These are phyloP conservation scores for Dendrobium catenatum DNA, from an alignment of 106 monocot genomes.

Conservation along the genomic window DNA sequence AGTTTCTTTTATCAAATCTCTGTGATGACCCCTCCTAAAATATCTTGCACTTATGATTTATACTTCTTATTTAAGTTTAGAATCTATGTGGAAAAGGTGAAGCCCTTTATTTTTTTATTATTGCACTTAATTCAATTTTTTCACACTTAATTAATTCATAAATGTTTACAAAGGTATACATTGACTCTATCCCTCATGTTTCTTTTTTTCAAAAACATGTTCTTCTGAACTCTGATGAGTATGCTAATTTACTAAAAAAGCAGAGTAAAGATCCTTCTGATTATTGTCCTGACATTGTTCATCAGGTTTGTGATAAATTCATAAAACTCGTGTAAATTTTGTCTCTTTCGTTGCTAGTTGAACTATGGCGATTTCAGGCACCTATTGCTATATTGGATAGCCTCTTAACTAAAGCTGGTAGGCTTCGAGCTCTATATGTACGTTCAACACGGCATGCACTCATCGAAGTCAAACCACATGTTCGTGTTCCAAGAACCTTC, in stretches of 20 bases:
- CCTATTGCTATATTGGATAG: constrained; percentile 94
- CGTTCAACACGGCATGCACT: constrained; percentile 79
- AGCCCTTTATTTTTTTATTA: not conserved
- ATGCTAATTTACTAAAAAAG: constrained; percentile 62
- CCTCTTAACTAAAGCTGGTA: constrained; percentile 84
- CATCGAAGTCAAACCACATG: constrained; percentile 90
- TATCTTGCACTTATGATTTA: not conserved
- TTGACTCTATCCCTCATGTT: not conserved
- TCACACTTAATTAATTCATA: not conserved
- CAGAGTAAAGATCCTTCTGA: constrained; percentile 62
- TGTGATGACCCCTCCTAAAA: not conserved
- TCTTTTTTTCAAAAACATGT: constrained; percentile 35
- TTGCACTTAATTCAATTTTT: not conserved
- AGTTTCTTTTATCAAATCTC: not conserved
- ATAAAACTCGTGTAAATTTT: not conserved
- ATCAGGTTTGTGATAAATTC: constrained; percentile 31
- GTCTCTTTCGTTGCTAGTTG: not conserved
- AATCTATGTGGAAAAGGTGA: not conserved
- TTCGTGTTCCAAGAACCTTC: constrained; percentile 86
- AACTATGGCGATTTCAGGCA: constrained; percentile 29
- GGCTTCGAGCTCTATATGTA: constrained; percentile 79
- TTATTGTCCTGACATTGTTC: constrained; percentile 73
- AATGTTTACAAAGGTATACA: not conserved
- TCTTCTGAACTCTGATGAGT: constrained; percentile 70
- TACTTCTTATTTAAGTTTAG: not conserved